Evolutionary conservation across 2,329 filamentous ascomycete genomes (phyloP).

Genomic region (Nemania sp.): DNA sequence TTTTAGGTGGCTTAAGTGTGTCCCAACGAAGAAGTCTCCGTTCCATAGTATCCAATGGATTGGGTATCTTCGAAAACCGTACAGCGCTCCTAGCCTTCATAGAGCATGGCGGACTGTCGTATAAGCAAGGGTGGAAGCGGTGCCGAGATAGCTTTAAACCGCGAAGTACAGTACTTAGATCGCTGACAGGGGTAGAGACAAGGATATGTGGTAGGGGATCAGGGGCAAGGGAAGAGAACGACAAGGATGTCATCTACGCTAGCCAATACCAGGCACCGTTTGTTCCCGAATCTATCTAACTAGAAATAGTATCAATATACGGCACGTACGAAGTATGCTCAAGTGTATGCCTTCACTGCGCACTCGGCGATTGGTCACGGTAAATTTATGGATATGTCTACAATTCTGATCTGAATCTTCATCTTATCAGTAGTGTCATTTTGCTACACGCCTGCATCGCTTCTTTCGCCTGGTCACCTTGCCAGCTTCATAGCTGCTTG

Average conservation of each 20-base stretch:
- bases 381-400: no score
- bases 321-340: no score
- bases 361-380: no score
- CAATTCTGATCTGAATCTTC: no score
- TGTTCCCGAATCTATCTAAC: conserved; percentile 15
- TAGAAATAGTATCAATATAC: conserved; percentile 15
- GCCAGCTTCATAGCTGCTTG: not conserved
- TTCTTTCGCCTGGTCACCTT: not conserved
- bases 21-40: not conserved
- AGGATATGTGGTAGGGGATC: conserved; percentile 4
- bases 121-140: conserved; percentile 15
- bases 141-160: conserved; percentile 6
- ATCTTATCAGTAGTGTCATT: not conserved
- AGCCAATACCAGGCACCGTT: no score
- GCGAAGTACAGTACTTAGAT: conserved; percentile 27
- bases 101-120: not conserved
- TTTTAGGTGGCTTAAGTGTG: conserved; percentile 17
- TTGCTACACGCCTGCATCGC: not conserved
- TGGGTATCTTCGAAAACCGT: not conserved
- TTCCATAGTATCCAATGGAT: not conserved
- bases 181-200: conserved; percentile 23
- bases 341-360: no score
- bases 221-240: not conserved
- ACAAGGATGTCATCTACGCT: no score
- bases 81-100: conserved; percentile 4